These are phyloP conservation scores for Recurvomyces mirabilis DNA, from an alignment of 495 filamentous ascomycete genomes.

Conservation along the genomic window DNA sequence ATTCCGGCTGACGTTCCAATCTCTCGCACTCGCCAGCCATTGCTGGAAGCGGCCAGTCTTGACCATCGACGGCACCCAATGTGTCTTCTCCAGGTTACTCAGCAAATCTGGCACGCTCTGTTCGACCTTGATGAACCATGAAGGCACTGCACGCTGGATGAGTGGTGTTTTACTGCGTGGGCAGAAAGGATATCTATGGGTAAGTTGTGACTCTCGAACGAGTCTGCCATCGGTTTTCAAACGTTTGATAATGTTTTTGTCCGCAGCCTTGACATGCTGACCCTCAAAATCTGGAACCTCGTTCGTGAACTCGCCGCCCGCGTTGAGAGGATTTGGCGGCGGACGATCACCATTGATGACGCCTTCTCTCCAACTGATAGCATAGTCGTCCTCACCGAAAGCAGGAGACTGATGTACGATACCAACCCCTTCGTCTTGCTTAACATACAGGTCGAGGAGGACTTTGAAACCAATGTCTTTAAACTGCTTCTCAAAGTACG, in stretches of 20 bases:
- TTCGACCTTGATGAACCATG: slow-evolving; percentile 89
- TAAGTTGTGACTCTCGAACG: slow-evolving; percentile 80
- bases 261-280: slow-evolving; percentile 85
- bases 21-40: slow-evolving; percentile 85
- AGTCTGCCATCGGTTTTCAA: slow-evolving; percentile 71
- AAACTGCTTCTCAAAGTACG: slow-evolving; percentile 90
- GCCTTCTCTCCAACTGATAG: slow-evolving; percentile 63
- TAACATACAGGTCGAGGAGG: slow-evolving; percentile 80
- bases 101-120: slow-evolving; percentile 83
- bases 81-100: slow-evolving; percentile 74
- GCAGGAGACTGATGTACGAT: slow-evolving; percentile 93
- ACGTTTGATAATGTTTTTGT: slow-evolving; percentile 88
- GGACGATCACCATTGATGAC: slow-evolving; percentile 64
- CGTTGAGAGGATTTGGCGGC: slow-evolving; percentile 85
- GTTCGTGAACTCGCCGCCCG: slow-evolving; percentile 65
- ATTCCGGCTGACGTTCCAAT: slow-evolving; percentile 95
- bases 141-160: slow-evolving; percentile 86
- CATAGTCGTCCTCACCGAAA: slow-evolving; percentile 96
- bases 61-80: slow-evolving; percentile 88
- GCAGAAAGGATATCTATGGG: slow-evolving; percentile 92
- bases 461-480: slow-evolving; percentile 80
- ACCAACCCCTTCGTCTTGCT: slow-evolving; percentile 83
- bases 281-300: slow-evolving; percentile 78
- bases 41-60: slow-evolving; percentile 82
- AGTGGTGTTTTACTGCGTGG: slow-evolving; percentile 91